A percentile compares a stretch with the other conserved stretches of the same genome.
These are phyloP conservation scores for Chrysanthemum seticuspe DNA, from an alignment of 129 eudicot species.

Conservation along the genomic window DNA sequence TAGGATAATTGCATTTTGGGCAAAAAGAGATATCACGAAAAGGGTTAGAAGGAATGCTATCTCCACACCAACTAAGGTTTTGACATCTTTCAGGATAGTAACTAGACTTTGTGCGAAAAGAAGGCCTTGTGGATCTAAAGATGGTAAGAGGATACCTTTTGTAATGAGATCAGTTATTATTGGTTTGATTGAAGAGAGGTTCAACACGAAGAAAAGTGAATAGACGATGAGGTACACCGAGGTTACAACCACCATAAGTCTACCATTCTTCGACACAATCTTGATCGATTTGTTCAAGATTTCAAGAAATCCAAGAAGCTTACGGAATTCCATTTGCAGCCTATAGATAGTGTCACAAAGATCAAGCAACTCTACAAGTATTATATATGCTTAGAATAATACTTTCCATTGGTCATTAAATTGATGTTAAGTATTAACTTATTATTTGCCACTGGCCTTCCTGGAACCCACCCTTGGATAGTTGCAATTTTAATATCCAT, in stretches of 20 bases:
- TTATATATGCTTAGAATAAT: not conserved
- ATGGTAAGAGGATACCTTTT: conserved; percentile 2
- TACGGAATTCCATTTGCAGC: conserved; percentile 2
- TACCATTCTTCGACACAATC: conserved; percentile 18
- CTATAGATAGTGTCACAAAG: not conserved
- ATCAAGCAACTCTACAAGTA: not conserved
- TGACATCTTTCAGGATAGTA: conserved; percentile 8
- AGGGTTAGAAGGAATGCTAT: conserved; percentile 13
- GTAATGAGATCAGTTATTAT: not conserved
- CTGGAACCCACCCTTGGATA: not conserved
- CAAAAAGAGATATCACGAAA: not conserved
- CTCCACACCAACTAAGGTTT: conserved; percentile 9
- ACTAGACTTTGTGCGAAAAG: not conserved
- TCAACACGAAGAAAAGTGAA: not conserved
- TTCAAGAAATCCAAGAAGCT: not conserved
- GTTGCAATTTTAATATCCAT: not conserved
- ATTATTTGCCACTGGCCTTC: conserved; percentile 12
- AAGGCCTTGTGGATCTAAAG: conserved; percentile 18
- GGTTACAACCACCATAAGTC: conserved; percentile 13
- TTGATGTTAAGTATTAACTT: not conserved
- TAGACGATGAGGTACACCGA: conserved; percentile 1
- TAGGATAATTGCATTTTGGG: conserved; percentile 16
- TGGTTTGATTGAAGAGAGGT: conserved; percentile 17
- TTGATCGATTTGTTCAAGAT: conserved; percentile 12
- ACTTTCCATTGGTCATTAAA: not conserved